Evolutionary conservation across 495 filamentous ascomycete genomes (phyloP), one percentile per base, ranked within the genome.

Genomic region (Staphylotrichum longicolle): DNA sequence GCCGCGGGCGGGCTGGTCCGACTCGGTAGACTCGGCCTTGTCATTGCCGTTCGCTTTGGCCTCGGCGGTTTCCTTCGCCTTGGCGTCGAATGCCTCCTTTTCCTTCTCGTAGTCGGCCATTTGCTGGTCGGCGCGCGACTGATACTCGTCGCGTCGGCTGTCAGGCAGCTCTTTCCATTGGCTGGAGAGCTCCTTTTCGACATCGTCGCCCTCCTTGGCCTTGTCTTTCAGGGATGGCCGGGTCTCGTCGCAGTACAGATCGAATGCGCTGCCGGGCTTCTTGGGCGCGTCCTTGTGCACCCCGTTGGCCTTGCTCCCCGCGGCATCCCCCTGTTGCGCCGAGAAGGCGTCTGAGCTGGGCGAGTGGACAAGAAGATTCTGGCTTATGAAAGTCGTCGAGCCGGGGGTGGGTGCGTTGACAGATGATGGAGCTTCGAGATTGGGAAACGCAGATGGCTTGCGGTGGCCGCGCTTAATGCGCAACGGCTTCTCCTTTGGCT

Each of bases 401-500:
- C 74, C 71, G 49, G 68, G 67, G 56, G 70, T 71, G 55, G 52
- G 63, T 54, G 65, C 66, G 20, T 51, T 68, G 55, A 45, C 54
- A 7, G 57, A 57, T 7, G 58, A 27, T 2, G 62, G 61, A 32
- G 53, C 58, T 3, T 74, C 69, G 48, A 62, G 52, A 41, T 65
- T 63, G 49, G 72, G 65, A 32, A 81, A 70, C 15, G 78, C 72
- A 53, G 77, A 78, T 30, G 80, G 76, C 70, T 83, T 83, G 40
- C 82, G 71, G 58, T 83, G 88, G 39, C 88, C 87, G 50, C 92
- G 88, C 80, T 97, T 97, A 37, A 86, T 86, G 59, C 93, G 89
- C 54, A 96, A 80, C 14, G 93, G 93, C 64, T 94, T 93, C 73
- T 96, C 91, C 76, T 93, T 87, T 14, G 91, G 91, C 91, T 96